Conservation (phyloP, 202 grass and related monocot species). For the Carex arenaria region DNA sequence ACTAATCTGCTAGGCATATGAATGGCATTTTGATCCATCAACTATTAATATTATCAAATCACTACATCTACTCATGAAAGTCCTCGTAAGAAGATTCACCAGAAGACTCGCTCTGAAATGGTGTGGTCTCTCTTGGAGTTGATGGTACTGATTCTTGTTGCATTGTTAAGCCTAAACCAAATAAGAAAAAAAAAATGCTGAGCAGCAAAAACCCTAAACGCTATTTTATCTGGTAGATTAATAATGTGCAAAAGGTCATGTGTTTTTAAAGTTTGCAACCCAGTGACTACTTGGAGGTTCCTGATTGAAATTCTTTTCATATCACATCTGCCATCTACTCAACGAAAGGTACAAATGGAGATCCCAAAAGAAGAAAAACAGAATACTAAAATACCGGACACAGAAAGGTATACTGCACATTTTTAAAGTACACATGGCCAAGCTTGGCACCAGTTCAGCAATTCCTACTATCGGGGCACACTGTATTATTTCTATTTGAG, state of each 20-base stretch:
- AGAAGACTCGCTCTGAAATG: constrained; percentile 91
- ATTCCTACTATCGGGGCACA: neutral
- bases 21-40: constrained; percentile 1
- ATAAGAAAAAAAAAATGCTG: neutral
- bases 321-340: neutral
- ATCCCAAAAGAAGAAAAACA: neutral
- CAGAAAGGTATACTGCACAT: neutral
- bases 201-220: neutral
- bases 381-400: neutral
- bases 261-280: neutral
- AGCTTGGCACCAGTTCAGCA: neutral
- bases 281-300: neutral
- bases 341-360: neutral
- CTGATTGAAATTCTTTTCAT: neutral
- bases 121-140: constrained; percentile 84
- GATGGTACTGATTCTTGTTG: constrained; percentile 85
- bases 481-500: neutral
- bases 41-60: constrained; percentile 5
- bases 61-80: constrained; percentile 52
- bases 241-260: neutral
- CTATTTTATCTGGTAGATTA: neutral
- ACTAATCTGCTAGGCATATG: constrained; percentile 6
- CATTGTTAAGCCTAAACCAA: constrained; percentile 43
- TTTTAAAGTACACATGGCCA: neutral
- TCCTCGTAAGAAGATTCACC: constrained; percentile 76